These are phyloP conservation scores for Marasmius oreades DNA, from an alignment of 1,284 basidiomycete species.

Conservation along the genomic window DNA sequence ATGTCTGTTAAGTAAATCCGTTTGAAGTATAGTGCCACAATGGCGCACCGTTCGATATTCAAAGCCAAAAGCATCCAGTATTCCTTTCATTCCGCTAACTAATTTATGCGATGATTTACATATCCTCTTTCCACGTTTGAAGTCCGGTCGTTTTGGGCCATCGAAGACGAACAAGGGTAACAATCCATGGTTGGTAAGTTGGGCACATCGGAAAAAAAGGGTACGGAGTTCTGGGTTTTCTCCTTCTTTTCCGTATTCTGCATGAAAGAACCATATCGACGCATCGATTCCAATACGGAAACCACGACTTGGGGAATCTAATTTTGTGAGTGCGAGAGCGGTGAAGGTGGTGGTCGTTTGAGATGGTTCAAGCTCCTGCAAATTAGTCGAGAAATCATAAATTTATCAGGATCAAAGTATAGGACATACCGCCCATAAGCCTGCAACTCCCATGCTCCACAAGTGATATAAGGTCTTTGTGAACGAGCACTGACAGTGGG, in stretches of 20 bases:
- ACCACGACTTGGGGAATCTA: slow-evolving; percentile 62
- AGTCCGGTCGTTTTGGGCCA: slow-evolving; percentile 77
- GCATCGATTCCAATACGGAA: slow-evolving; percentile 77
- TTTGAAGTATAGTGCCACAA: not conserved
- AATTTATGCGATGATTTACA: slow-evolving; percentile 62
- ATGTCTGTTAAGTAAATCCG: not conserved
- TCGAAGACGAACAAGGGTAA: slow-evolving; percentile 94
- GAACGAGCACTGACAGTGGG: too few species aligned
- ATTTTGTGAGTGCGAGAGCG: slow-evolving; percentile 65
- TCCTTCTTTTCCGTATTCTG: slow-evolving; percentile 68
- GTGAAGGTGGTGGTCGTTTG: slow-evolving; percentile 62
- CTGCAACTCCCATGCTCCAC: slow-evolving; percentile 42
- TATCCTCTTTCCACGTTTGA: slow-evolving; percentile 80
- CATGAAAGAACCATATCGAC: slow-evolving; percentile 82
- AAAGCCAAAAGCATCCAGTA: slow-evolving; percentile 87
- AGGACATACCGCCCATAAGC: slow-evolving; percentile 37
- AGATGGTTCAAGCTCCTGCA: slow-evolving; percentile 61
- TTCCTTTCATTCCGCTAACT: slow-evolving; percentile 67
- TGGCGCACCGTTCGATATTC: slow-evolving; percentile 73
- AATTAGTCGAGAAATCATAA: not conserved
- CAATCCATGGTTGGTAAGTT: slow-evolving; percentile 75
- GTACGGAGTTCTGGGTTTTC: slow-evolving; percentile 78
- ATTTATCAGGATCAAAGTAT: not conserved
- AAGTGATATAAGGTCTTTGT: too few species aligned
- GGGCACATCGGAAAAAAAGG: slow-evolving; percentile 71